phyloP scores from a whole-genome alignment of 352 stramenopile genomes.

The Aphanomyces cochlioides region DNA sequence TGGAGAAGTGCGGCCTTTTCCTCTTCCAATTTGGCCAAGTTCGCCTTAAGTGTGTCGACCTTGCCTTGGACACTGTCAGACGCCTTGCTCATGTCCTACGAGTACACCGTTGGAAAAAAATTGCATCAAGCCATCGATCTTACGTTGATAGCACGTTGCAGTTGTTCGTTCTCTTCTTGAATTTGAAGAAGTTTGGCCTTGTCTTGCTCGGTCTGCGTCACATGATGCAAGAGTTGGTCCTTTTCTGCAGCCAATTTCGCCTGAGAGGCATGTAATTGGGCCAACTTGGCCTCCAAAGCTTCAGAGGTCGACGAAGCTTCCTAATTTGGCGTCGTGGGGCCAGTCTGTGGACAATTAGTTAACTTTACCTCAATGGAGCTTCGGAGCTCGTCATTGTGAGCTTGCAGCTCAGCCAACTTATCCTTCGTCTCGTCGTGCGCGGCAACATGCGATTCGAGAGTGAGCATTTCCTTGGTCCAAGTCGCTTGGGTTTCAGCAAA shows the following conservation, averaged over 20 bases:
- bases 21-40: not conserved
- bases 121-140: not conserved
- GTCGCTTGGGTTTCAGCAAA: not conserved
- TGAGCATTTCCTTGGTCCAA: slow-evolving; percentile 1
- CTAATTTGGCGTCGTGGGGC: not conserved
- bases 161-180: slow-evolving; percentile 17
- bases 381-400: not conserved
- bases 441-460: slow-evolving; percentile 1
- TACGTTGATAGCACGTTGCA: slow-evolving; percentile 13
- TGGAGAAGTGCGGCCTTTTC: slow-evolving; percentile 13
- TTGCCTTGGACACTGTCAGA: not conserved
- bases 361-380: not conserved
- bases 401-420: not conserved
- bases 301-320: not conserved
- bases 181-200: not conserved
- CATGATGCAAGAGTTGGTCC: not conserved
- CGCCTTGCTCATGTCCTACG: slow-evolving; percentile 14
- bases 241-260: slow-evolving; percentile 1
- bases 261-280: not conserved
- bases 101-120: not conserved
- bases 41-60: not conserved
- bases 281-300: slow-evolving; percentile 11
- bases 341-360: not conserved
- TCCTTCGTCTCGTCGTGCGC: slow-evolving; percentile 16
- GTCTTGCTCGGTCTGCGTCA: slow-evolving; percentile 8